These are phyloP conservation scores for Limtongia smithiae DNA, from an alignment of 805 yeast species.

Conservation along the genomic window DNA sequence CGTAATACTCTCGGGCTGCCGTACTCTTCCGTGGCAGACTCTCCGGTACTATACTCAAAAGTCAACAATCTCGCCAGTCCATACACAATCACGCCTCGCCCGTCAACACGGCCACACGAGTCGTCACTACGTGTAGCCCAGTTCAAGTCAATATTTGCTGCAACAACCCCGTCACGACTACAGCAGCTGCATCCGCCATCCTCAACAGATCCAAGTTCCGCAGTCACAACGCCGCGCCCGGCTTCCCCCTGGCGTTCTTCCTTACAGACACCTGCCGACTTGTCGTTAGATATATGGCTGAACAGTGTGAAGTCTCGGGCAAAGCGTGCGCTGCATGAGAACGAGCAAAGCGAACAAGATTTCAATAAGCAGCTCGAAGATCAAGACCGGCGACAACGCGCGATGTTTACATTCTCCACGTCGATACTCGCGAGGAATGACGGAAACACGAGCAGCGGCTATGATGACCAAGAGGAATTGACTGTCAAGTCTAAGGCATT, in stretches of 20 bases:
- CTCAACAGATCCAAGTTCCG: no score
- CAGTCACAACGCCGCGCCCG: no score
- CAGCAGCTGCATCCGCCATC: no score
- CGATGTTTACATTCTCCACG: conserved; percentile 15
- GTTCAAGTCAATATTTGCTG: not conserved
- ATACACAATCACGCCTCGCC: conserved; percentile 12
- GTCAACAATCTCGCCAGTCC: conserved; percentile 20
- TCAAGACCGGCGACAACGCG: conserved; percentile 16
- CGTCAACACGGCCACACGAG: not conserved
- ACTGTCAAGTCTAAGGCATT: conserved; percentile 18
- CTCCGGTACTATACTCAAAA: conserved; percentile 22
- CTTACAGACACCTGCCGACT: not conserved
- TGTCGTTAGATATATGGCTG: conserved; percentile 12
- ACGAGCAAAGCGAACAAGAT: conserved; percentile 15
- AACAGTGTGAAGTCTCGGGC: conserved; percentile 11
- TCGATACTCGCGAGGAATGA: conserved; percentile 4
- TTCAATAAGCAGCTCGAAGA: conserved; percentile 14
- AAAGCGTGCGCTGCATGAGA: conserved; percentile 17
- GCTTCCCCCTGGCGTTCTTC: no score
- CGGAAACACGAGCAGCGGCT: no score
- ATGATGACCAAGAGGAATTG: conserved; percentile 9
- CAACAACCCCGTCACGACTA: conserved; percentile 8
- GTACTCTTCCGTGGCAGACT: not conserved
- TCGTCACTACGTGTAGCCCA: conserved; percentile 1
- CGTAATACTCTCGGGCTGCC: conserved; percentile 1